These are phyloP conservation scores for Beauveria asiatica DNA, from an alignment of 2,329 filamentous ascomycete species.

Conservation along the genomic window DNA sequence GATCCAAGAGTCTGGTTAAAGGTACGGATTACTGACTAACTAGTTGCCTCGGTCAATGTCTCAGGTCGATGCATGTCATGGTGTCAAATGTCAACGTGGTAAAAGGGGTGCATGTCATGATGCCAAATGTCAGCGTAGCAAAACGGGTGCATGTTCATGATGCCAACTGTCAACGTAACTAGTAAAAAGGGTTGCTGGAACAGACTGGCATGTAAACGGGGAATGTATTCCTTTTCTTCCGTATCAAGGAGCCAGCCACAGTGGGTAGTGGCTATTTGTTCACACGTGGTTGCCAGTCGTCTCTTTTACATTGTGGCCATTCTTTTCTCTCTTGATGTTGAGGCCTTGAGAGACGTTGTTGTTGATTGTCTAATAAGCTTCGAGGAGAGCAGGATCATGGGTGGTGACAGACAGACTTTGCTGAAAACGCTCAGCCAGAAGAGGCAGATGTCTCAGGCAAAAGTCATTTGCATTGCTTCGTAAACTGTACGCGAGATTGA, in stretches of 20 bases:
- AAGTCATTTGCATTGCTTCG: too few species aligned
- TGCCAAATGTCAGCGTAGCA: too few species aligned
- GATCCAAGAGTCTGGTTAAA: neutral
- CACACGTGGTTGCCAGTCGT: neutral
- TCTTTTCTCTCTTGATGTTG: neutral
- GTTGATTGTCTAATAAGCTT: neutral
- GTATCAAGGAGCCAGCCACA: neutral
- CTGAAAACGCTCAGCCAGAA: too few species aligned
- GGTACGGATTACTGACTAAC: neutral
- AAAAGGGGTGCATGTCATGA: neutral
- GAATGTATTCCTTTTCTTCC: neutral
- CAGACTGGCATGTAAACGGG: neutral
- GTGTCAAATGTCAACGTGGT: neutral
- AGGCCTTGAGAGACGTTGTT: neutral
- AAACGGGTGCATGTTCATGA: too few species aligned
- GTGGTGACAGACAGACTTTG: too few species aligned
- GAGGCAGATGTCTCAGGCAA: too few species aligned
- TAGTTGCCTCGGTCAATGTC: neutral
- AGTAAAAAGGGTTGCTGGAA: neutral
- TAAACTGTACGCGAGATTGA: neutral
- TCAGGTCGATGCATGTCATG: neutral
- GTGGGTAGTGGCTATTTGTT: neutral
- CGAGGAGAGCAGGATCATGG: too few species aligned
- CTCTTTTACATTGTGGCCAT: neutral
- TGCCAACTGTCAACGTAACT: too few species aligned